Evolutionary conservation across 768 basidiomycete genomes (phyloP), one percentile per base, ranked within the genome.

Genomic region (Mycena crocata): DNA sequence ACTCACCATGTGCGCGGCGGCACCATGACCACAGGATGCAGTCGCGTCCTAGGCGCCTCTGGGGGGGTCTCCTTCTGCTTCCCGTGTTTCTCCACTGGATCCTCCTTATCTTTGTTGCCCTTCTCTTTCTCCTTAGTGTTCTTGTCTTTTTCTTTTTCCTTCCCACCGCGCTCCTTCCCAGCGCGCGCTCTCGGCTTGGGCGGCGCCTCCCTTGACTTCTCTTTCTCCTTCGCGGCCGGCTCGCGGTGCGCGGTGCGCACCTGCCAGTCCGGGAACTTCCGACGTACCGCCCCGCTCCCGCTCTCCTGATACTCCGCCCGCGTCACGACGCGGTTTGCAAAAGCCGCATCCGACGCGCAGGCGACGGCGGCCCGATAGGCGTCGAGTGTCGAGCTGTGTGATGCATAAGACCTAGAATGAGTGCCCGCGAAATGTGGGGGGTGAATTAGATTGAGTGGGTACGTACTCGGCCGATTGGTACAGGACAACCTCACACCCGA

Each of bases 261-360:
- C 71, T 85, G 87, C 89, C 89, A 88, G 65, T 88, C 86, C 31
- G 77, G 82, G 78, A 96, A 94, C 74, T 92, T 94, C 63, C 90
- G 84, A 68, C 93, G 86, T 64, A 88, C 89, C 62, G 91, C 91
- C 63, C 82, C 86, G 70, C 89, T 91, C 35, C 96, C 96, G 66
- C 85, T 86, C 79, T 98, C 96, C 56, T 87, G 81, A 78, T 97
- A 98, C 76, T 98, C 95, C 50, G 87, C 88, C 45, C 92, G 82
- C 5, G 93, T 94, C 15, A 62, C 87, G 32, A 88, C 84, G 23
- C 81, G 79, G 32, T 82, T 77, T 0, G 80, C 56, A 70, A 92
- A 90, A 44, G 82, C 81, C 30, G 87, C 79, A 23, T 81, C 80
- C 56, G 77, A 82, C 28, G 88, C 87, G 70, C 94, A 89, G 17